phyloP scores from a whole-genome alignment of 208 protist genomes.

The Borovskyia barvae region DNA sequence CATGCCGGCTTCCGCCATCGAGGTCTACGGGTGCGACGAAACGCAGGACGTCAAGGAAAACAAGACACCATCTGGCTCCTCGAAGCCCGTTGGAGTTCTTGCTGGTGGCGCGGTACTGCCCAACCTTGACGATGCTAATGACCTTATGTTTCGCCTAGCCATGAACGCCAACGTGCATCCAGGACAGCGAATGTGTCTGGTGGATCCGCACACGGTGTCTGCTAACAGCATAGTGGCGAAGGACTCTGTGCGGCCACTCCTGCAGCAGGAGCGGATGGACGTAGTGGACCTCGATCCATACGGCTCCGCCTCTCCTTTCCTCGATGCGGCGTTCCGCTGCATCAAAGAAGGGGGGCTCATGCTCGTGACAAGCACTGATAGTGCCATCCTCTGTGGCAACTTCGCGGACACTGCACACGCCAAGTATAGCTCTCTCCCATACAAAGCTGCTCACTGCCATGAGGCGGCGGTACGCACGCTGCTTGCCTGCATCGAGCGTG shows the following conservation, averaged over 20 bases:
- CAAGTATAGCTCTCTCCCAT: conserved; percentile 96
- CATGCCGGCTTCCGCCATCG: conserved; percentile 47
- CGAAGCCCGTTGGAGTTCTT: conserved; percentile 17
- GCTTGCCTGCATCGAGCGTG: conserved; percentile 91
- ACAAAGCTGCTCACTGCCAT: conserved; percentile 91
- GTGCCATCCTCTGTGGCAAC: conserved; percentile 97
- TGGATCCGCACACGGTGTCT: background rate
- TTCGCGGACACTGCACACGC: conserved; percentile 96
- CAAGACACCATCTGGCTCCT: background rate
- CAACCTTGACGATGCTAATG: conserved; percentile 92
- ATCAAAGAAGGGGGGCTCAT: conserved; percentile 97
- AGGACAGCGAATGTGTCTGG: conserved; percentile 43
- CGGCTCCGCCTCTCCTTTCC: conserved; percentile 96
- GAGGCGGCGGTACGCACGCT: conserved; percentile 97
- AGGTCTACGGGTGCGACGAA: conserved; percentile 10
- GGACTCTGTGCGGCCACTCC: conserved; percentile 32
- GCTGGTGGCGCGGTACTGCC: conserved; percentile 78
- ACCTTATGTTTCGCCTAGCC: conserved; percentile 86
- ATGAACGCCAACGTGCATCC: conserved; percentile 53
- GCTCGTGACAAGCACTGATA: conserved; percentile 98
- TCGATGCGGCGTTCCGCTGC: conserved; percentile 95
- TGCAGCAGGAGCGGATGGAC: conserved; percentile 93
- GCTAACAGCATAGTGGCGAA: background rate
- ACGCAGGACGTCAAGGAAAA: background rate
- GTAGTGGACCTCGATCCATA: conserved; percentile 99